Percentiles rank a stretch among this genome's conserved stretches.
phyloP scores from a whole-genome alignment of 192 early-diverging fungal species.

The Backusella psychrophila region DNA sequence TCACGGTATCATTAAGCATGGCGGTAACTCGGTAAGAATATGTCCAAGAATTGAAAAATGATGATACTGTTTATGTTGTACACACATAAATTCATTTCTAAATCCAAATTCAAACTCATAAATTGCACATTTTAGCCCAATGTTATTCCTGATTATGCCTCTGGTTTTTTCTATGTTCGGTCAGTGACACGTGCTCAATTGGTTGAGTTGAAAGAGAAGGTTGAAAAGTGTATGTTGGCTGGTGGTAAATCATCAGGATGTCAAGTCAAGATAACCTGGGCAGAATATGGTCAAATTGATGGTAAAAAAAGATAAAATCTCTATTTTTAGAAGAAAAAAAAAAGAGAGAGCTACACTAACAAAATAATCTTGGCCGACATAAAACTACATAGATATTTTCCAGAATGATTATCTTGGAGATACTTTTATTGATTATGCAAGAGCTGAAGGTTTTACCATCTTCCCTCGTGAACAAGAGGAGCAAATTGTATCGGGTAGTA shows the following conservation, averaged over 20 bases:
- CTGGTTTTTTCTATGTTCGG: constrained; percentile 48
- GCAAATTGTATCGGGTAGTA: constrained; percentile 43
- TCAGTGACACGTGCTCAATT: constrained; percentile 46
- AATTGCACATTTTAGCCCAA: constrained; percentile 36
- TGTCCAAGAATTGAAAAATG: not conserved
- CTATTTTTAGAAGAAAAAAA: not conserved
- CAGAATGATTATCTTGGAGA: constrained; percentile 54
- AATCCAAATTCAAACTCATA: not conserved
- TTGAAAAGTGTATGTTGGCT: constrained; percentile 49
- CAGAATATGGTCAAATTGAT: constrained; percentile 33
- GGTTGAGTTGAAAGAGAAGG: constrained; percentile 36
- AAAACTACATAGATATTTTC: constrained; percentile 51
- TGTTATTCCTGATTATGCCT: constrained; percentile 55
- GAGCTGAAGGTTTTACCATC: constrained; percentile 36
- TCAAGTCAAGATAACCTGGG: constrained; percentile 41
- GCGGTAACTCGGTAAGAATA: constrained; percentile 38
- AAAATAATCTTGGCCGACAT: not conserved
- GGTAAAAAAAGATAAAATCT: constrained; percentile 29
- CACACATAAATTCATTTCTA: not conserved
- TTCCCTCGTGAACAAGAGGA: constrained; percentile 34
- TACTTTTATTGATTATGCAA: constrained; percentile 49
- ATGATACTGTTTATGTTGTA: not conserved
- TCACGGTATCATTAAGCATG: constrained; percentile 64
- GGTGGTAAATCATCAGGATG: constrained; percentile 60
- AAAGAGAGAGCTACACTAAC: not conserved